Conservation (phyloP, 2,329 filamentous ascomycete species). For the Chaetomiaceae sp. region DNA sequence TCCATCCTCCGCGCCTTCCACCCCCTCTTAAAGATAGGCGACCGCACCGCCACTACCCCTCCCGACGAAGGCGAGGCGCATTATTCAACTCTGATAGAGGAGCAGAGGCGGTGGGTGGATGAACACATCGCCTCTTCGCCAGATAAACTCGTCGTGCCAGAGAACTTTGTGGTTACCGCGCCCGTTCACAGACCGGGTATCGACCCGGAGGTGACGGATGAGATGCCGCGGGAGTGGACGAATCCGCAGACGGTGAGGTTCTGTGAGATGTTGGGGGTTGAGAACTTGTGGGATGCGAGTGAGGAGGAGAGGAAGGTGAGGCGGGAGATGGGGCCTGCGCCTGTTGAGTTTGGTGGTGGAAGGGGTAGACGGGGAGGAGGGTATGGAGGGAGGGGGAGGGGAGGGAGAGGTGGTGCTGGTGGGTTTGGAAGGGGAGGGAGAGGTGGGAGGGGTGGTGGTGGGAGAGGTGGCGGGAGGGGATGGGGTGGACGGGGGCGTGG, state of each 20-base stretch:
- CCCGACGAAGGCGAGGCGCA: slow-evolving; percentile 62
- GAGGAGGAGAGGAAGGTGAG: slow-evolving; percentile 64
- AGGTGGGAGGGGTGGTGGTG: slow-evolving; percentile 15
- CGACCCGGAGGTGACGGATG: slow-evolving; percentile 51
- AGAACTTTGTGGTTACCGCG: slow-evolving; percentile 74
- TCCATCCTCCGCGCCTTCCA: slow-evolving; percentile 85
- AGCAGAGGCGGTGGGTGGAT: slow-evolving; percentile 74
- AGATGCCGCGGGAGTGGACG: slow-evolving; percentile 74
- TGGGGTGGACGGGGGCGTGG: slow-evolving; percentile 5
- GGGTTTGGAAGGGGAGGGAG: slow-evolving; percentile 30
- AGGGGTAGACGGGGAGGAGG: slow-evolving; percentile 37
- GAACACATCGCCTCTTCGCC: slow-evolving; percentile 66
- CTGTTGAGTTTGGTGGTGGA: slow-evolving; percentile 34
- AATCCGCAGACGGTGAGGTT: slow-evolving; percentile 83
- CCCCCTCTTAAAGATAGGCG: slow-evolving; percentile 58
- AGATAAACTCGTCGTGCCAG: slow-evolving; percentile 63
- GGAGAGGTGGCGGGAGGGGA: background rate
- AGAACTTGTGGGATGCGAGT: slow-evolving; percentile 70
- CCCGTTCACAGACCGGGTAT: slow-evolving; percentile 59
- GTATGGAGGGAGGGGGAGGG: slow-evolving; percentile 35
- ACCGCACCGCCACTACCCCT: slow-evolving; percentile 49
- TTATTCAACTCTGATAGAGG: slow-evolving; percentile 65
- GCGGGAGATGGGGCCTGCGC: slow-evolving; percentile 53
- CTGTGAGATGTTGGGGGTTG: slow-evolving; percentile 71
- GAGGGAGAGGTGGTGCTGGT: slow-evolving; percentile 35